Base-by-base conservation (phyloP, 2,329 filamentous ascomycete species). In the Sporothrix brasiliensis region DNA sequence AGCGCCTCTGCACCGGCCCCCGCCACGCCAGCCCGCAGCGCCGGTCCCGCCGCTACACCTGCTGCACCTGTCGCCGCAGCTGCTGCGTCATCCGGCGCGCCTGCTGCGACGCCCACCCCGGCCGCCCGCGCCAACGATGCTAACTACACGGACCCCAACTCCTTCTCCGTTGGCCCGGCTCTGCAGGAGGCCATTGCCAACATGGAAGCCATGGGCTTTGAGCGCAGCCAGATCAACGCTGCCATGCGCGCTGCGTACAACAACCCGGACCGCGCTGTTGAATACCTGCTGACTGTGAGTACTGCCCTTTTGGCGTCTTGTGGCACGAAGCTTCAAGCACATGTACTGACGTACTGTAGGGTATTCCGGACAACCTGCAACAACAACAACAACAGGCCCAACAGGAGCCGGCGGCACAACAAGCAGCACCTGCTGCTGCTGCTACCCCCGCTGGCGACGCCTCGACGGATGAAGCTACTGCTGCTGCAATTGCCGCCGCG, bases 201-300 rank as follows among this genome's bases (percentile, higher is more conserved):
- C 79, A 97, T 99, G 93, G 94, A 97, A 82, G 91, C 91, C 74
- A 99, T 99, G 95, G 95, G 95, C 10, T 99, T 99, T 76, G 88
- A 92, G 77, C 88, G 94, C 77, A 84, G 88, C 68, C 91, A 97
- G 78, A 97, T 97, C 75, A 93, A 97, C 76, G 88, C 91, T 63
- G 95, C 95, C 67, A 95, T 99, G 91, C 92, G 94, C 77, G 95
- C 95, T 73, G 95, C 95, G 16, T 99, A 92, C 81, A 96, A 91
- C 86, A 99, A 99, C 83, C 93, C 94, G 16, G 94, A 98, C 80
- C 93, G 95, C 76, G 95, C 95, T 69, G 94, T 99, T 70, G 95
- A 99, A 80, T 99, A 99, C 78, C 88, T 99, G 14, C 80, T 99
- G 78, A 97, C 83, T 75, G 93, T 95, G 80, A 81, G 90, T 83